Base-by-base conservation (phyloP, 2,329 filamentous ascomycete species). In the Aulographum hederae region DNA sequence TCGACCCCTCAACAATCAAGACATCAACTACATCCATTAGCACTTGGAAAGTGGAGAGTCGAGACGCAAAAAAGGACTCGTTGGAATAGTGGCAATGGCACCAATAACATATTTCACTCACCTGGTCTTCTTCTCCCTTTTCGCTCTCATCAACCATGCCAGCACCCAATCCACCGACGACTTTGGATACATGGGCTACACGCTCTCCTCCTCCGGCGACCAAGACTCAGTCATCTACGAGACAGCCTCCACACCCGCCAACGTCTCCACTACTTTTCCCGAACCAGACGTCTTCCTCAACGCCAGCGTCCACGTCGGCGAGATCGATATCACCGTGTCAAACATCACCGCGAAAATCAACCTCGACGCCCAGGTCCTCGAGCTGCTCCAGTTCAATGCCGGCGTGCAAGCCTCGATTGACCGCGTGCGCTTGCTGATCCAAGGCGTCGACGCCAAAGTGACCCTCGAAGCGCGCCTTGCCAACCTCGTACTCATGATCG, bases 311-410 rank as follows among this genome's bases (percentile, higher is more conserved):
- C 58, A 56, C 32, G 65, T 73, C 5, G 63, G 65, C 38, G 60
- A 67, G 43, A 73, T 74, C 49, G 56, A 59, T 45, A 60, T 74
- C 34, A 56, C 63, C 30, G 69, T 73, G 10, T 54, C 66, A 36
- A 71, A 73, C 42, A 56, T 73, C 34, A 68, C 65, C 1, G 68
- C 68, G 8, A 69, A 70, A 43, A 59, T 70, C 47, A 73, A 69
- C 43, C 55, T 71, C 19, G 65, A 69, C 37, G 66, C 65, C 4
- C 61, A 69, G 44, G 67, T 73, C 6, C 55, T 72, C 26, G 58
- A 62, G 37, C 55, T 73, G 28, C 60, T 73, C 28, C 53, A 61
- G 34, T 71, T 73, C 57, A 69, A 63, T 40, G 69, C 69, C 2
- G 69, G 69, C 28, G 68, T 74, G 23, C 64, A 69, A 43, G 57